Evolutionary conservation across 495 filamentous ascomycete species (phyloP), one percentile per base, ranked within the genome.

Genomic region (Lasiosphaeriaceae sp.): DNA sequence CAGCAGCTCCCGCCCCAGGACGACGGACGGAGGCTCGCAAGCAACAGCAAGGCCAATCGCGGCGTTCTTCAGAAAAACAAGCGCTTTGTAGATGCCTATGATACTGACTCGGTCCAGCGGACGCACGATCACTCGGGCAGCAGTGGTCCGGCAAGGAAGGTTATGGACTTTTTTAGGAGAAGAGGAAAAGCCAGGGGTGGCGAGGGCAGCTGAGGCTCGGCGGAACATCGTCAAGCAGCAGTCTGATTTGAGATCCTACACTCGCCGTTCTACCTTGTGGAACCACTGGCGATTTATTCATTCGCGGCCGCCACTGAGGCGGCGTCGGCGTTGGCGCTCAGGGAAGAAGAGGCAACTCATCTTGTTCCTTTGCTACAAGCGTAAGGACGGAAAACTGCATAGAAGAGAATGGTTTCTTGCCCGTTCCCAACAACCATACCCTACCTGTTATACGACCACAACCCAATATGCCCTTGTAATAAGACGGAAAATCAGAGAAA

Each of bases 111-210:
- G 49, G 81, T 85, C 54, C 73, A 74, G 37, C 71, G 85, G 8
- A 81, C 86, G 14, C 72, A 70, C 46, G 76, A 81, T 53, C 85
- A 91, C 68, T 86, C 83, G 3, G 94, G 93, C 29, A 94, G 87
- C 65, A 89, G 83, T 54, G 90, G 90, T 34, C 87, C 90, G 16
- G 90, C 92, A 17, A 85, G 90, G 61, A 86, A 89, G 64, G 94
- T 98, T 47, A 98, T 98, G 94, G 94, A 97, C 72, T 94, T 96
- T 71, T 98, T 98, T 77, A 82, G 94, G 64, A 77, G 92, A 67
- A 81, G 92, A 58, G 90, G 90, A 31, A 91, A 85, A 70, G 90
- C 87, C 48, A 74, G 86, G 56, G 83, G 77, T 55, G 86, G 83
- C 39, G 86, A 87, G 54, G 29, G 31, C 35, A 57, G 55, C 34